These are phyloP conservation scores for Quercus ilex DNA, from an alignment of 306 rosid species.

Conservation along the genomic window DNA sequence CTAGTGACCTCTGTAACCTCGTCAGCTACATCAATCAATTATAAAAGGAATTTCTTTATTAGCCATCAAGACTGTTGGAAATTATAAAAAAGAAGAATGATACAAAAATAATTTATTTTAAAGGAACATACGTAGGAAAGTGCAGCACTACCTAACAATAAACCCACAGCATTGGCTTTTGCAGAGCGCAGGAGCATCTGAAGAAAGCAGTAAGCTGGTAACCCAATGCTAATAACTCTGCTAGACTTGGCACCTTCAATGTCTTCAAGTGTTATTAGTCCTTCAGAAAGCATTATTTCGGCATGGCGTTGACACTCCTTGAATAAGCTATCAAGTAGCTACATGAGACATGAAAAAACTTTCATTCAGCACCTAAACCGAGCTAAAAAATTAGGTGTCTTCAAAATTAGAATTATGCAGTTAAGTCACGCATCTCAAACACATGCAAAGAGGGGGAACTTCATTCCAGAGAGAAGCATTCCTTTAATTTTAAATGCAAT, in stretches of 20 bases:
- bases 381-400: constrained; percentile 3
- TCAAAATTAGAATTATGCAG: not conserved
- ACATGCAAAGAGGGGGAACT: not conserved
- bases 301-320: constrained; percentile 52
- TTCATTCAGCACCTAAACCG: constrained; percentile 16
- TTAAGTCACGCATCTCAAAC: not conserved
- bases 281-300: constrained; percentile 71
- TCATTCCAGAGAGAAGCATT: not conserved
- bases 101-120: not conserved
- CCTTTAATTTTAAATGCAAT: not conserved
- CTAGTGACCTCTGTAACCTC: constrained; percentile 60
- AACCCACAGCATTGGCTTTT: constrained; percentile 54
- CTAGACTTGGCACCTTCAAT: constrained; percentile 71
- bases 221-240: constrained; percentile 68
- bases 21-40: constrained; percentile 49
- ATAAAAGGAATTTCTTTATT: constrained; percentile 6
- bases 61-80: not conserved
- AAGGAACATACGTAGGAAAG: not conserved
- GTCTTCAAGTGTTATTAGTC: constrained; percentile 60
- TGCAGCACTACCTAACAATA: constrained; percentile 60
- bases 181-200: constrained; percentile 77
- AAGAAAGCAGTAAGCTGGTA: constrained; percentile 82
- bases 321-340: constrained; percentile 74
- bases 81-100: not conserved
- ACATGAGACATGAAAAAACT: constrained; percentile 25